phyloP scores from a whole-genome alignment of 1,139 yeast species.

The Pichia kudriavzevii region DNA sequence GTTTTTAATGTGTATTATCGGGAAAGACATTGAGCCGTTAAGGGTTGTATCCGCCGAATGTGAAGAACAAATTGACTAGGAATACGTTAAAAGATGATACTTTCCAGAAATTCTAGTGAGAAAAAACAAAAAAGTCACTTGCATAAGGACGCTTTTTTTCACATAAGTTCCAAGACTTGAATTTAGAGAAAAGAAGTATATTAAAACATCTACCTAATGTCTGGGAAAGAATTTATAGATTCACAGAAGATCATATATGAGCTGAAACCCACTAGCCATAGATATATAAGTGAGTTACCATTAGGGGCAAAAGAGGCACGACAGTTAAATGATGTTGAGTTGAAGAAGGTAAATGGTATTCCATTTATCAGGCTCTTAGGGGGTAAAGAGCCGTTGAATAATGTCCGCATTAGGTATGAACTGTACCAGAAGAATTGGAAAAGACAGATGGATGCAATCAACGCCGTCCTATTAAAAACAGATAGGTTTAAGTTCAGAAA shows the following conservation, averaged over 20 bases:
- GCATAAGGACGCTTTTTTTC: too few relatives aligned
- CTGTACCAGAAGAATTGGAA: conserved; percentile 37
- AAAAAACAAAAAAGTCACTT: too few relatives aligned
- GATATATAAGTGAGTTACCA: conserved; percentile 1
- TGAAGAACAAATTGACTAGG: too few relatives aligned
- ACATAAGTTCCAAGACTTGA: too few relatives aligned
- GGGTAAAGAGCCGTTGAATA: conserved; percentile 35
- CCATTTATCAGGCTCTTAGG: conserved; percentile 35
- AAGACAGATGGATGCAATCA: conserved; percentile 33
- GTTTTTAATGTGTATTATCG: conserved; percentile 51
- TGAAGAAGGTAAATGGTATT: conserved; percentile 9
- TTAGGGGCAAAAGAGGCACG: conserved; percentile 17
- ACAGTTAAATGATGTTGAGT: conserved; percentile 11
- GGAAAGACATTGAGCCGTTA: too few relatives aligned
- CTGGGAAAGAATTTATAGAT: conserved; percentile 17
- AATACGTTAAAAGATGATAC: conserved; percentile 8
- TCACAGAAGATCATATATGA: conserved; percentile 27
- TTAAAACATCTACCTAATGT: background rate
- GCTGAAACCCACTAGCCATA: conserved; percentile 11
- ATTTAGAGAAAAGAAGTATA: too few relatives aligned
- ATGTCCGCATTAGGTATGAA: conserved; percentile 33
- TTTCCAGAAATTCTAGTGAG: background rate
- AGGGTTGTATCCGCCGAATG: too few relatives aligned
- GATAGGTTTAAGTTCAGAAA: conserved; percentile 34
- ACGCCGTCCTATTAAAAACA: conserved; percentile 33